Evolutionary conservation across 1,284 basidiomycete species (phyloP).

Genomic region (Golubevia sp.): DNA sequence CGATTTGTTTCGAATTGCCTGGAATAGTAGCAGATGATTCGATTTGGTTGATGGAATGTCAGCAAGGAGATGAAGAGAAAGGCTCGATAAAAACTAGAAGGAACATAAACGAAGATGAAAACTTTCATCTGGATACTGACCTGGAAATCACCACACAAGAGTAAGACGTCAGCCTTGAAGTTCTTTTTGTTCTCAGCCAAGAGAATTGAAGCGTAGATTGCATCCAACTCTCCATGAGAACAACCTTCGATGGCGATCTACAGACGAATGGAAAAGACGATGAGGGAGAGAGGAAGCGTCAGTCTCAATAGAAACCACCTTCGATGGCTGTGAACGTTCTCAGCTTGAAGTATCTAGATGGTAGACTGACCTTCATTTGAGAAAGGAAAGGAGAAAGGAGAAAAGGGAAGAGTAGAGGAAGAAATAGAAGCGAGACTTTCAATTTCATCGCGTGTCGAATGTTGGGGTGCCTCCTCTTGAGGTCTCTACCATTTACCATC

Average conservation of each 20-base stretch:
- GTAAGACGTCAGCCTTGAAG: conserved; percentile 78
- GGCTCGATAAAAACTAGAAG: neutral
- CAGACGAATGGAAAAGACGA: too few relatives aligned
- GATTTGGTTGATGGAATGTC: neutral
- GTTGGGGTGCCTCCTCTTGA: too few relatives aligned
- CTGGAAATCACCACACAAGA: conserved; percentile 91
- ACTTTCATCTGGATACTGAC: conserved; percentile 21
- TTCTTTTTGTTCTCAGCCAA: conserved; percentile 70
- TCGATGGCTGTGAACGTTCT: too few relatives aligned
- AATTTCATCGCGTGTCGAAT: too few relatives aligned
- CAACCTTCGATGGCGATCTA: conserved; percentile 93
- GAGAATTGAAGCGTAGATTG: conserved; percentile 79
- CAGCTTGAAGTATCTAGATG: too few relatives aligned
- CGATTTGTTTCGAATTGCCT: conserved; percentile 79
- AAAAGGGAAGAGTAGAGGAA: too few relatives aligned
- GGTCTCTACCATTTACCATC: too few relatives aligned
- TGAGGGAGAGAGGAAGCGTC: too few relatives aligned
- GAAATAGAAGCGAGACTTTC: too few relatives aligned
- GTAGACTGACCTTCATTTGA: too few relatives aligned
- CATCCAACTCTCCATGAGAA: conserved; percentile 73
- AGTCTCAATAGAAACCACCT: too few relatives aligned
- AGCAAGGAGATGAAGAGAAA: neutral
- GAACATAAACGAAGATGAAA: neutral
- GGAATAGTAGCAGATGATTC: neutral
- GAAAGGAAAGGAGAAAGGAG: too few relatives aligned